Evolutionary conservation across 768 basidiomycete genomes (phyloP).

Genomic region (Mycena galericulata): DNA sequence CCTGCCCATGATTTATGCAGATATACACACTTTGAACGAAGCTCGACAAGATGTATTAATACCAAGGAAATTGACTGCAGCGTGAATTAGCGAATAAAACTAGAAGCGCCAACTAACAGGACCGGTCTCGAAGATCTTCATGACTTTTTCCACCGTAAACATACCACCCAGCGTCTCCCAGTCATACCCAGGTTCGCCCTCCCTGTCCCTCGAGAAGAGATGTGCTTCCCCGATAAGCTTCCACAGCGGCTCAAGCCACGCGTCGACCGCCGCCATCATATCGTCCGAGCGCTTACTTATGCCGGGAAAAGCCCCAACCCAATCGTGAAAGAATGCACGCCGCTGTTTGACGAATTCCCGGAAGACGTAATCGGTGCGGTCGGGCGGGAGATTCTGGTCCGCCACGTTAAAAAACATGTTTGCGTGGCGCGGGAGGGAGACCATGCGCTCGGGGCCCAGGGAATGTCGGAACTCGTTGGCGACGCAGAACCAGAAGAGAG

Average conservation of each 20-base stretch:
- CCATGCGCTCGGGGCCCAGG: neutral
- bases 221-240: neutral
- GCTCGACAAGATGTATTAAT: too few relatives aligned
- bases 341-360: neutral
- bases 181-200: neutral
- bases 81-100: too few relatives aligned
- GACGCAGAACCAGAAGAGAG: conserved; percentile 3
- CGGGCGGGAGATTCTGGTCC: too few relatives aligned
- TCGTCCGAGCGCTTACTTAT: neutral
- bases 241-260: conserved; percentile 6
- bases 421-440: neutral
- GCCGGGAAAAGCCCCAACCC: neutral
- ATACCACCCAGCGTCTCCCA: conserved; percentile 7
- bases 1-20: too few relatives aligned
- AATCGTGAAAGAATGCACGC: neutral
- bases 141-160: conserved; percentile 1
- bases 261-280: neutral
- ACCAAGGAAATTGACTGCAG: too few relatives aligned
- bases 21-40: too few relatives aligned
- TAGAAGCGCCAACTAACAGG: too few relatives aligned
- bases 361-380: neutral
- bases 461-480: neutral
- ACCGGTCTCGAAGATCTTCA: neutral
- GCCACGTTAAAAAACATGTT: too few relatives aligned
- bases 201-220: neutral